Evolutionary conservation across 352 stramenopile genomes (phyloP).

Genomic region (Phytophthora kernoviae): DNA sequence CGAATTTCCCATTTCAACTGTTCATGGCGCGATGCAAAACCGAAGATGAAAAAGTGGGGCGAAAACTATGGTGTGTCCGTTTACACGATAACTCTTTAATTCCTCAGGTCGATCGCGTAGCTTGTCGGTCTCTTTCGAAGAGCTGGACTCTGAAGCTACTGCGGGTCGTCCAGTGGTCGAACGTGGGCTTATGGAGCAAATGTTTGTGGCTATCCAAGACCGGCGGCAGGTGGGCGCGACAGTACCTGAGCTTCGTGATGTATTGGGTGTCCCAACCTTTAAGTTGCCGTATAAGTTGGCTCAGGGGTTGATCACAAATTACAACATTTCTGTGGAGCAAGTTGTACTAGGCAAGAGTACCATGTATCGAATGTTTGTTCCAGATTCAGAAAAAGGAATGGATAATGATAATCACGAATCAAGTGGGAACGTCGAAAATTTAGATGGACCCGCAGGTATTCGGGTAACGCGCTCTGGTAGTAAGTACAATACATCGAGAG

Average conservation of each 20-base stretch:
- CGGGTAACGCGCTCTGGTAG: conserved; percentile 29
- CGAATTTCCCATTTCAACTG: conserved; percentile 68
- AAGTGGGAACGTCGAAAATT: conserved; percentile 4
- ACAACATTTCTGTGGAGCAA: conserved; percentile 78
- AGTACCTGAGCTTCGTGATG: conserved; percentile 80
- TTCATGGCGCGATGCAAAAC: conserved; percentile 87
- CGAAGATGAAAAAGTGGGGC: conserved; percentile 52
- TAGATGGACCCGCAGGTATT: conserved; percentile 4
- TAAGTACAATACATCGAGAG: conserved; percentile 38
- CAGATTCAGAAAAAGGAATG: conserved; percentile 15
- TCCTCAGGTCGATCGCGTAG: conserved; percentile 6
- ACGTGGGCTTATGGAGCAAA: conserved; percentile 82
- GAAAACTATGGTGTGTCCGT: conserved; percentile 83
- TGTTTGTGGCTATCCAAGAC: conserved; percentile 65
- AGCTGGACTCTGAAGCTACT: conserved; percentile 24
- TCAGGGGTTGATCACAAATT: conserved; percentile 80
- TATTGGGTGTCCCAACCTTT: conserved; percentile 82
- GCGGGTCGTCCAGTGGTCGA: conserved; percentile 58
- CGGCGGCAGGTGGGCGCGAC: conserved; percentile 56
- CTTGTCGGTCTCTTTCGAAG: conserved; percentile 24
- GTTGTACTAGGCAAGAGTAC: conserved; percentile 81
- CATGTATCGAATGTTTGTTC: conserved; percentile 86
- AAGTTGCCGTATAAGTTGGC: conserved; percentile 84
- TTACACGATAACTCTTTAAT: conserved; percentile 32
- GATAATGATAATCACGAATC: conserved; percentile 5